Evolutionary conservation across 1,139 yeast species (phyloP).

Genomic region (Geotrichum aggregatum): DNA sequence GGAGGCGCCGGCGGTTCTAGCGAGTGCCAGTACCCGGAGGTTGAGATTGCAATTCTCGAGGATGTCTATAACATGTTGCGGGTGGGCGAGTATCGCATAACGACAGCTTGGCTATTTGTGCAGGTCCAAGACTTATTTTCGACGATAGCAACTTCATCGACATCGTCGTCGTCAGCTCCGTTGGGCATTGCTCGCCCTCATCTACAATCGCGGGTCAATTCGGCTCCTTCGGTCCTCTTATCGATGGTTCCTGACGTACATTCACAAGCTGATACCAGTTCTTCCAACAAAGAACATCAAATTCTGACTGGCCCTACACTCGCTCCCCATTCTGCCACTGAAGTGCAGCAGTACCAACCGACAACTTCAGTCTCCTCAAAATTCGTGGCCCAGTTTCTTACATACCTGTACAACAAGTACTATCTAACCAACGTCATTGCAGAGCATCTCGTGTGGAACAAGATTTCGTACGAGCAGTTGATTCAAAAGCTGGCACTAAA

Average conservation of each 20-base stretch:
- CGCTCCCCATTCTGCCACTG: not conserved
- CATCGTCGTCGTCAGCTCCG: not conserved
- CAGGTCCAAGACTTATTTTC: not conserved
- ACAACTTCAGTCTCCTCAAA: not conserved
- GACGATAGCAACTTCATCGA: not conserved
- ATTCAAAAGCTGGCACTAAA: not conserved
- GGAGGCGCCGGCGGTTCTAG: constrained; percentile 10
- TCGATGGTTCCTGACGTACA: too few species aligned
- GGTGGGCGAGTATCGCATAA: not conserved
- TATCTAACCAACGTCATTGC: constrained; percentile 10
- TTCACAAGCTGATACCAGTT: too few species aligned
- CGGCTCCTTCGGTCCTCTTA: too few species aligned
- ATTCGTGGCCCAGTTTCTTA: constrained; percentile 10
- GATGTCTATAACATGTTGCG: constrained; percentile 9
- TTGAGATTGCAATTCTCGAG: constrained; percentile 11
- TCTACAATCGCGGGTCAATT: too few species aligned
- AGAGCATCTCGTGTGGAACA: constrained; percentile 2
- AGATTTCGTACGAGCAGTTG: not conserved
- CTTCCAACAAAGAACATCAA: too few species aligned
- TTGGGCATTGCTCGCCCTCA: not conserved
- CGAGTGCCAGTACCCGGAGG: constrained; percentile 9
- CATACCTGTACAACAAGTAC: constrained; percentile 12
- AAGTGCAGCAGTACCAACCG: not conserved
- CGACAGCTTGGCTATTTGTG: not conserved
- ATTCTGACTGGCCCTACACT: too few species aligned